Evolutionary conservation across 768 basidiomycete species (phyloP), one percentile per base, ranked within the genome.

Genomic region (Tremella fuciformis): DNA sequence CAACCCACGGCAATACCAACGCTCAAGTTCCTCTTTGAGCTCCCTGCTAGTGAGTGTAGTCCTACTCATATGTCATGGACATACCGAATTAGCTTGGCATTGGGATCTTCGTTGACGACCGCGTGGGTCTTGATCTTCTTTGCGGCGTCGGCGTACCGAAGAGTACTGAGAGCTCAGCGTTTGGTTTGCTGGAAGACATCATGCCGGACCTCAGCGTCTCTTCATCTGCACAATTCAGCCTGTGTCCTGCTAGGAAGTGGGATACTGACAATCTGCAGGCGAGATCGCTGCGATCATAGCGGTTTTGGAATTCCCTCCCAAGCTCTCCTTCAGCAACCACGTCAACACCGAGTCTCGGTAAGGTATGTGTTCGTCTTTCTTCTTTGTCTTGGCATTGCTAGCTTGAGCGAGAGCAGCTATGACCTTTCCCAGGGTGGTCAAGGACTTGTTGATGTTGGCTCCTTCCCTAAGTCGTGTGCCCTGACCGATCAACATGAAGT

Each of bases 71-170:
- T 18, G 15, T 15, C 8, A 16, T 19, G 7, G 19, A 60, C 66
- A 3, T 46, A 64, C 66, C 93, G 87, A 57, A 99, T 93, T 57
- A 99, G 87, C 81, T 91, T 97, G 73, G 94, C 94, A 70, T 97
- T 99, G 29, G 96, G 96, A 83, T 99, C 96, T 80, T 99, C 96
- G 79, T 99, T 99, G 65, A 99, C 89, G 58, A 98, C 85, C 15
- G 96, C 94, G 81, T 97, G 94, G 79, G 97, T 99, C 86, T 93
- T 97, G 80, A 99, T 99, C 86, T 94, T 94, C 87, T 99, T 99
- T 34, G 94, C 93, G 58, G 81, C 91, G 82, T 96, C 92, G 67
- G 96, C 96, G 78, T 99, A 98, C 4, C 96, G 88, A 58, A 99
- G 81, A 1, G 94, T 98, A 78, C 91, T 69, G 34, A 98, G 80